Conservation (phyloP, 2,329 filamentous ascomycete genomes). For the Ascomycota sp. region DNA sequence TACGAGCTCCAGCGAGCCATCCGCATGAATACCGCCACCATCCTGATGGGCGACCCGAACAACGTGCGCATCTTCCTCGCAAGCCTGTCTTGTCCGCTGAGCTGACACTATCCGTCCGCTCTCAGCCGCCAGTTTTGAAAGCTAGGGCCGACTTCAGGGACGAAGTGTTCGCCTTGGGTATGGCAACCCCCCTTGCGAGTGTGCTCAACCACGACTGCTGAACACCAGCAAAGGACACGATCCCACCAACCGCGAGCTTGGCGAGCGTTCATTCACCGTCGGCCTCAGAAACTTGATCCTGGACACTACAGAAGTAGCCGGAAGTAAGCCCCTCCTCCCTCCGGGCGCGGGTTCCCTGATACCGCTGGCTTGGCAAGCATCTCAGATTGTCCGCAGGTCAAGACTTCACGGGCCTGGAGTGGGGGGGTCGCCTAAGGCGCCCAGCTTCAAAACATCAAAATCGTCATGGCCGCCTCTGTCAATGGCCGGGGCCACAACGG, state of each 20-base stretch:
- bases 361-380: background rate
- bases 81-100: background rate
- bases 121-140: constrained; percentile 18
- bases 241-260: constrained; percentile 11
- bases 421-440: constrained; percentile 23
- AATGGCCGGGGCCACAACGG: constrained; percentile 19
- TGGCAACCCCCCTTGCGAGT: too few species aligned
- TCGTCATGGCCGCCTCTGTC: constrained; percentile 16
- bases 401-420: constrained; percentile 19
- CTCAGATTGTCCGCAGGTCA: constrained; percentile 3
- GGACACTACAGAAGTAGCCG: constrained; percentile 18
- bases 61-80: constrained; percentile 5
- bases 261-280: constrained; percentile 21
- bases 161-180: too few species aligned
- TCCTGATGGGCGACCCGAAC: constrained; percentile 24
- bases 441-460: constrained; percentile 21
- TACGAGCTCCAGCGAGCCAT: constrained; percentile 19
- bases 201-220: too few species aligned
- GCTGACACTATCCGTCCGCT: background rate
- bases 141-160: constrained; percentile 17
- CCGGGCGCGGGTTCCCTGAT: background rate
- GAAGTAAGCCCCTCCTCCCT: constrained; percentile 4
- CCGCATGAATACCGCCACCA: constrained; percentile 21
- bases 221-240: constrained; percentile 9
- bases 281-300: constrained; percentile 21